These are phyloP conservation scores for Debaryomyces maramus DNA, from an alignment of 805 yeast genomes.

Conservation along the genomic window DNA sequence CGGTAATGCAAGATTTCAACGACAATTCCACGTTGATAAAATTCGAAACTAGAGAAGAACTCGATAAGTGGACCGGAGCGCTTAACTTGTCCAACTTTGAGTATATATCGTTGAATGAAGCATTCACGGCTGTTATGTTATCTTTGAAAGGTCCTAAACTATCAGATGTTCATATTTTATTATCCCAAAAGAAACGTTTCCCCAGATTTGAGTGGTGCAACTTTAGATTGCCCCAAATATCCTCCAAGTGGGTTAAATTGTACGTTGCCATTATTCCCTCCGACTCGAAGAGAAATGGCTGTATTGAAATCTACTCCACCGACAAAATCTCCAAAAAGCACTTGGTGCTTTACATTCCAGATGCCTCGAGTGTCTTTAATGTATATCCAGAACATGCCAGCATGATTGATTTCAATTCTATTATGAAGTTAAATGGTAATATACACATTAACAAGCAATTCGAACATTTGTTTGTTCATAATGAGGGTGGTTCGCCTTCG, in stretches of 20 bases:
- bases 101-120: constrained; percentile 55
- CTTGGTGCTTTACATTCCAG: constrained; percentile 50
- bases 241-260: constrained; percentile 60
- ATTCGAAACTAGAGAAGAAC: constrained; percentile 21
- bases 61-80: constrained; percentile 46
- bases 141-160: constrained; percentile 57
- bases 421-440: constrained; percentile 57
- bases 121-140: constrained; percentile 63
- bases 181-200: constrained; percentile 49
- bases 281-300: constrained; percentile 47
- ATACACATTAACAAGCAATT: constrained; percentile 46
- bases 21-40: constrained; percentile 25
- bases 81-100: constrained; percentile 58
- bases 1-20: constrained; percentile 30
- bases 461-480: constrained; percentile 32
- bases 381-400: constrained; percentile 59
- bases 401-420: constrained; percentile 56
- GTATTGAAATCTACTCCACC: constrained; percentile 52
- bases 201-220: constrained; percentile 61
- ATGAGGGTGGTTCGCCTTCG: constrained; percentile 13
- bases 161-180: constrained; percentile 57
- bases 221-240: constrained; percentile 56
- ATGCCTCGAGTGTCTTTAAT: constrained; percentile 49
- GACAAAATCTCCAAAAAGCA: constrained; percentile 51
- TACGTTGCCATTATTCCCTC: constrained; percentile 50